These are phyloP conservation scores for Chlorociboria aeruginascens DNA, from an alignment of 495 filamentous ascomycete species.

Conservation along the genomic window DNA sequence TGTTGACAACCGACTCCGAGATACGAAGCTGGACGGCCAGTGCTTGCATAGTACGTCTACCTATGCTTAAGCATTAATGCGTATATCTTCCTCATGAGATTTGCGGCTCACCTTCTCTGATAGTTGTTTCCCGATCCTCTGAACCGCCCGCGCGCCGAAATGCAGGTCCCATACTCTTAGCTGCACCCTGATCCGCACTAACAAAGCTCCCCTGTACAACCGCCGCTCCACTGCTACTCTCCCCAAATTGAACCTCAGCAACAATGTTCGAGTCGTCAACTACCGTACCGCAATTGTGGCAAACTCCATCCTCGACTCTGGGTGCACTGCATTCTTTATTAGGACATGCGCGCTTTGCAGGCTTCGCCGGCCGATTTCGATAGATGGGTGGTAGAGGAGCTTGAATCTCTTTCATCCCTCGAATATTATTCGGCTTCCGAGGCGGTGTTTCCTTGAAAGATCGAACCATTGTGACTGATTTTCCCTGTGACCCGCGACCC, in stretches of 20 bases:
- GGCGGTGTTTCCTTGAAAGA: too few relatives aligned
- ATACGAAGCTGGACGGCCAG: constrained; percentile 40
- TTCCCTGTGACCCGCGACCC: too few relatives aligned
- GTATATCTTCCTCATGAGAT: not conserved
- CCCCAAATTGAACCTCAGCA: constrained; percentile 80
- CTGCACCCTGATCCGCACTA: constrained; percentile 59
- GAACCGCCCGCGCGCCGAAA: constrained; percentile 36
- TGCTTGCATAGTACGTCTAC: constrained; percentile 29
- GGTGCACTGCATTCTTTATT: constrained; percentile 27
- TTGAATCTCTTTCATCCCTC: constrained; percentile 3
- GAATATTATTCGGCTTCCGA: too few relatives aligned
- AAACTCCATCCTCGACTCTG: constrained; percentile 45
- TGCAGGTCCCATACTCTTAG: constrained; percentile 34
- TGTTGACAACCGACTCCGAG: constrained; percentile 42
- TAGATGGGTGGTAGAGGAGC: constrained; percentile 4
- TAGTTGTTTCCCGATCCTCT: constrained; percentile 52
- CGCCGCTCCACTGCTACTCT: constrained; percentile 69
- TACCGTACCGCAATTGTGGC: constrained; percentile 71
- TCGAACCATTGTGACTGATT: too few relatives aligned
- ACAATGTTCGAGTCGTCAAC: constrained; percentile 79
- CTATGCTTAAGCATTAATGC: constrained; percentile 8
- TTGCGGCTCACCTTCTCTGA: constrained; percentile 43
- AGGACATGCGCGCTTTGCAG: constrained; percentile 18
- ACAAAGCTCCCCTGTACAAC: constrained; percentile 85
- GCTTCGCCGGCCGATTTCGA: constrained; percentile 6